A percentile compares a stretch with the other conserved stretches of the same genome.
Evolutionary conservation across 371 early-diverging fungal genomes (phyloP).

Genomic region (Mucor velutinosus): DNA sequence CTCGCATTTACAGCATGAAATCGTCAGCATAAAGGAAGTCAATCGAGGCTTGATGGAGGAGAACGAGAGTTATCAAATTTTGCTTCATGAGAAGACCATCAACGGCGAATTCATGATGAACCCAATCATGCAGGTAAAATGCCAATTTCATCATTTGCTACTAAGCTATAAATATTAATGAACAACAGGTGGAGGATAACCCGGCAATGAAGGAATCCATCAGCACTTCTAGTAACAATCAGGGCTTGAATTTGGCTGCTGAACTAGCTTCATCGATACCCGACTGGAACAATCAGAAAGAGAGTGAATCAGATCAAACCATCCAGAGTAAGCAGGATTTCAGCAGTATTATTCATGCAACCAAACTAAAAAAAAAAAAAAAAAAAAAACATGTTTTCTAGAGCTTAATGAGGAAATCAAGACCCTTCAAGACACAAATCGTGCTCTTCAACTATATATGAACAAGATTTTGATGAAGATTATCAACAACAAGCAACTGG

Average conservation of each 20-base stretch:
- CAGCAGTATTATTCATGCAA: background rate
- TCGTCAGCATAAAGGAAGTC: constrained; percentile 64
- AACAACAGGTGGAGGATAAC: constrained; percentile 14
- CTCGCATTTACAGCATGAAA: constrained; percentile 59
- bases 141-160: background rate
- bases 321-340: constrained; percentile 14
- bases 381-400: constrained; percentile 8
- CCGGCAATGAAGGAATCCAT: constrained; percentile 12
- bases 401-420: constrained; percentile 50
- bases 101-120: constrained; percentile 79
- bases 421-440: constrained; percentile 46
- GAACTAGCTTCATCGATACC: constrained; percentile 53
- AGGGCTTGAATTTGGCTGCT: constrained; percentile 56
- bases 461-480: constrained; percentile 56
- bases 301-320: constrained; percentile 13
- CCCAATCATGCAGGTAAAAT: constrained; percentile 52
- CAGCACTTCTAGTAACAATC: constrained; percentile 11
- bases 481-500: constrained; percentile 48
- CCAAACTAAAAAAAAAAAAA: background rate
- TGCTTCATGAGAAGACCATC: constrained; percentile 81
- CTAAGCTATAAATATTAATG: background rate
- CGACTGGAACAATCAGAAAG: constrained; percentile 27
- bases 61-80: constrained; percentile 81
- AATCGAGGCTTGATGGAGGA: constrained; percentile 80
- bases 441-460: constrained; percentile 53